Evolutionary conservation across 257 asterid species (phyloP).

Genomic region (Coffea eugenioides): DNA sequence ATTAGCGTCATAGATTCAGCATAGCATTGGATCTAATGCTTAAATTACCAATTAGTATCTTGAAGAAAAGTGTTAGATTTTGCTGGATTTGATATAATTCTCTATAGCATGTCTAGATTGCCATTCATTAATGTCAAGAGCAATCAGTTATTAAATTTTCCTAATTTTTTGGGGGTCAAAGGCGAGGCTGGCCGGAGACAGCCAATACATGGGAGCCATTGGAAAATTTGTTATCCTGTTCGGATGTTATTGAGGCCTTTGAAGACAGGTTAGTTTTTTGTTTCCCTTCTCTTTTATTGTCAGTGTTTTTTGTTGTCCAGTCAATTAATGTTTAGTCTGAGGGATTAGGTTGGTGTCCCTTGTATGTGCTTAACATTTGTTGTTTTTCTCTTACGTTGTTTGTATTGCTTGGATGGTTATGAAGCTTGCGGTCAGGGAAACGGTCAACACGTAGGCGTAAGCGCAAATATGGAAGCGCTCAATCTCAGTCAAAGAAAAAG

Average conservation of each 20-base stretch:
- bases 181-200: constrained; percentile 96
- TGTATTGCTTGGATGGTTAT: constrained; percentile 12
- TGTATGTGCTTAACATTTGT: not conserved
- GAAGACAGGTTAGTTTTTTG: constrained; percentile 65
- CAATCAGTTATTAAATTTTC: constrained; percentile 11
- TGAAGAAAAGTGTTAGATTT: constrained; percentile 10
- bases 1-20: not conserved
- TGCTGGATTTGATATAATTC: constrained; percentile 5
- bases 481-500: constrained; percentile 61
- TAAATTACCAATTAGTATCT: constrained; percentile 20
- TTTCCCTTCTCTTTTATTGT: constrained; percentile 12
- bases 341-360: too few relatives aligned
- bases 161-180: constrained; percentile 28
- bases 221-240: constrained; percentile 57
- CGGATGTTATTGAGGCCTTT: constrained; percentile 69
- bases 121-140: not conserved
- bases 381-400: constrained; percentile 19
- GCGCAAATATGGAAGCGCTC: constrained; percentile 55
- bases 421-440: constrained; percentile 60
- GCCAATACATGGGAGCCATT: constrained; percentile 95
- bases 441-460: constrained; percentile 64
- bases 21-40: constrained; percentile 4
- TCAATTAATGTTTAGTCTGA: constrained; percentile 1
- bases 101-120: not conserved
- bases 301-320: not conserved